Evolutionary conservation across 148 eudicot genomes (phyloP).

Genomic region (Oxyria digyna): DNA sequence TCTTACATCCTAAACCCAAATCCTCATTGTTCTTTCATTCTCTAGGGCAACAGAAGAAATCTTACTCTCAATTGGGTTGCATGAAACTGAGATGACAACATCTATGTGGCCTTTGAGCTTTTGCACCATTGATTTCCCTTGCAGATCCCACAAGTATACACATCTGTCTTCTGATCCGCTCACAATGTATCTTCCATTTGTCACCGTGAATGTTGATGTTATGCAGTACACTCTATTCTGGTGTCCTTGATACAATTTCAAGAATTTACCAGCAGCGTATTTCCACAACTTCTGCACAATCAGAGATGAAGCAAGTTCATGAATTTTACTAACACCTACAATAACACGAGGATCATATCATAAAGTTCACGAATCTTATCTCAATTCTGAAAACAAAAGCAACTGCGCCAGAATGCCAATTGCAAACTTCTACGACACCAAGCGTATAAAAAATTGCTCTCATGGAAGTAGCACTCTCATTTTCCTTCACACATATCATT

Average conservation of each 20-base stretch:
- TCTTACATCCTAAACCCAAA: slow-evolving; percentile 73
- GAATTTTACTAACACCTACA: no score
- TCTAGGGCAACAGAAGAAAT: slow-evolving; percentile 82
- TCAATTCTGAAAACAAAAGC: neutral
- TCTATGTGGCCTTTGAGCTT: slow-evolving; percentile 89
- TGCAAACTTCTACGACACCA: no score
- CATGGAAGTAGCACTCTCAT: no score
- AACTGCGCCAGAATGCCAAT: neutral
- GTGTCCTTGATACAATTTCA: slow-evolving; percentile 74
- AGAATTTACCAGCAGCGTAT: slow-evolving; percentile 56
- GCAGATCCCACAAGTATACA: slow-evolving; percentile 85
- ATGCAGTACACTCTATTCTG: slow-evolving; percentile 51
- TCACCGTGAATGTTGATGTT: slow-evolving; percentile 72
- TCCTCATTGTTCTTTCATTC: slow-evolving; percentile 55
- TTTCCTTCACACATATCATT: neutral
- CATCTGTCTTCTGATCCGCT: slow-evolving; percentile 89
- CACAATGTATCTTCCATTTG: slow-evolving; percentile 73
- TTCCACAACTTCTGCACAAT: slow-evolving; percentile 80
- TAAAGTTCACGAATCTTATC: no score
- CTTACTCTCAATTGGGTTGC: slow-evolving; percentile 71
- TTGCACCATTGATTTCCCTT: slow-evolving; percentile 63
- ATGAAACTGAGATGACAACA: slow-evolving; percentile 65
- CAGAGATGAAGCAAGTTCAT: slow-evolving; percentile 9
- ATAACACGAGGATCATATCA: no score
- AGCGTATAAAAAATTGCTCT: no score